These are phyloP conservation scores for Abelmoschus esculentus DNA, from an alignment of 345 rosid genomes.

Conservation along the genomic window DNA sequence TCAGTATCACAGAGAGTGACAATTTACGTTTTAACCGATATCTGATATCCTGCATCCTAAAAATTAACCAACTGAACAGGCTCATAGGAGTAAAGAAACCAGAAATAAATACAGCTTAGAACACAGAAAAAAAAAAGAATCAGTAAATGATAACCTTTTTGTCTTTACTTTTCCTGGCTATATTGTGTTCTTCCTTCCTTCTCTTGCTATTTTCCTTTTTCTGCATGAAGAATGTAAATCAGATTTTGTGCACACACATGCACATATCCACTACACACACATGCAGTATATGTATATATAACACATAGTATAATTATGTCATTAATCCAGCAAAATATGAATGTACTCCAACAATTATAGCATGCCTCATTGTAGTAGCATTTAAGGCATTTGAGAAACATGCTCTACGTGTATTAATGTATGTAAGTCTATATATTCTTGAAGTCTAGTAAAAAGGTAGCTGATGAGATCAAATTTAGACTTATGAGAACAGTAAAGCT, in stretches of 20 bases:
- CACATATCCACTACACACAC: not conserved
- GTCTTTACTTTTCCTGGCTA: conserved; percentile 46
- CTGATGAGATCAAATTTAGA: not conserved
- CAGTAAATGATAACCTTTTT: conserved; percentile 37
- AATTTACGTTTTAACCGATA: not conserved
- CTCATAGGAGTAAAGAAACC: not conserved
- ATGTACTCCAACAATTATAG: not conserved
- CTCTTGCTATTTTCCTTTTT: conserved; percentile 62
- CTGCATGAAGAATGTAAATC: conserved; percentile 23
- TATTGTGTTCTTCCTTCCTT: conserved; percentile 55
- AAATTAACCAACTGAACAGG: not conserved
- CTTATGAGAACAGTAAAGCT: not conserved
- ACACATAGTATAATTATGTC: too few species aligned
- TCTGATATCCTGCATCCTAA: not conserved
- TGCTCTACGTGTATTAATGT: too few species aligned
- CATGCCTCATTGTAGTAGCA: too few species aligned
- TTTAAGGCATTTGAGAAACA: too few species aligned
- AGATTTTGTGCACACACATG: not conserved
- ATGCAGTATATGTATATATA: too few species aligned
- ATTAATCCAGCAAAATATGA: not conserved
- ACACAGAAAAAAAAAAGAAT: not conserved
- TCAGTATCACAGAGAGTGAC: not conserved
- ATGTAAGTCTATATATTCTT: not conserved
- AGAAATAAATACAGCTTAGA: not conserved
- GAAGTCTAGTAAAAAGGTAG: not conserved